Percentiles rank a stretch among this genome's conserved stretches.
These are phyloP conservation scores for Nicotiana tomentosiformis DNA, from an alignment of 257 asterid genomes.

Conservation along the genomic window DNA sequence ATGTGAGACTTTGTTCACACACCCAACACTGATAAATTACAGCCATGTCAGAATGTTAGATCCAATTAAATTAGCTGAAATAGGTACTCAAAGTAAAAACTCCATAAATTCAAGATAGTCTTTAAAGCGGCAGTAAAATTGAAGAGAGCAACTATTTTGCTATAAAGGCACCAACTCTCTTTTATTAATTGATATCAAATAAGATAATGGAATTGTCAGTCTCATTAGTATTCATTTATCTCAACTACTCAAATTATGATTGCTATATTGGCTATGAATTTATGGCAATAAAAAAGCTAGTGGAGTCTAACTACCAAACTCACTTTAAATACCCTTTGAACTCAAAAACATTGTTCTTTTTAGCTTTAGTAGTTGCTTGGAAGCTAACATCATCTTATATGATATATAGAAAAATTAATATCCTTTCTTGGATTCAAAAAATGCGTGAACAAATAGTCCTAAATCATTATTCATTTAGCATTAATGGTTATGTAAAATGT, in stretches of 20 bases:
- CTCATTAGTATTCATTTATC: not conserved
- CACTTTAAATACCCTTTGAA: not conserved
- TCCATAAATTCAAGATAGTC: not conserved
- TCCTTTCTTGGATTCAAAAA: not conserved
- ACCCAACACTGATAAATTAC: not conserved
- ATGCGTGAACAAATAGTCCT: not conserved
- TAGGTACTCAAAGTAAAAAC: not conserved
- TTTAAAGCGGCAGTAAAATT: not conserved
- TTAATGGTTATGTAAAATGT: too few relatives aligned
- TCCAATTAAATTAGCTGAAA: not conserved
- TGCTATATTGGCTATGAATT: not conserved
- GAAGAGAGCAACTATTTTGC: not conserved
- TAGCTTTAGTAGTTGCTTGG: not conserved
- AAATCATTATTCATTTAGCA: too few relatives aligned
- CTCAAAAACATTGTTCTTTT: not conserved
- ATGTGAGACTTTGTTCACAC: too few relatives aligned
- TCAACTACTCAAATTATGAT: constrained; percentile 6
- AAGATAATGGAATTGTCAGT: not conserved
- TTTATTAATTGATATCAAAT: not conserved
- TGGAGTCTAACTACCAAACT: not conserved
- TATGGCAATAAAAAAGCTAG: not conserved
- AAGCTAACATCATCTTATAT: not conserved
- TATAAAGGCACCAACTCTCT: not conserved
- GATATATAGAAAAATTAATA: not conserved
- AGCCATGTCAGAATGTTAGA: not conserved